Percentiles rank a stretch among this genome's conserved stretches.
Conservation (phyloP, 192 early-diverging fungal species). For the Gonapodya prolifera region DNA sequence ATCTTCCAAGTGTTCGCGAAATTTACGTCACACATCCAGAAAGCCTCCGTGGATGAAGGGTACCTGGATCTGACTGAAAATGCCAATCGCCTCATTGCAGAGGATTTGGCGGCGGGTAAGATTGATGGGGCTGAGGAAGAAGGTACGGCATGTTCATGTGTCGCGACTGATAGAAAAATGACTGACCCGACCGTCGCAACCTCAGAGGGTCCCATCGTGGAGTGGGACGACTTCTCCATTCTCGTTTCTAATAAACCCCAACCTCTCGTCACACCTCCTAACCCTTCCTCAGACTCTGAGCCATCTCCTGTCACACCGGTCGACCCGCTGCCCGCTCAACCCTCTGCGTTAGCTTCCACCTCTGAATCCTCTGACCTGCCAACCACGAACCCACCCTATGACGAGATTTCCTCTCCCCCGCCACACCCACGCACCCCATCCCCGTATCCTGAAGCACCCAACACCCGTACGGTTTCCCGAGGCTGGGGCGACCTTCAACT, state of each 20-base stretch:
- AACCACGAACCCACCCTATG: no score
- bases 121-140: background rate
- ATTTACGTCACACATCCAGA: slow-evolving; percentile 43
- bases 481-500: slow-evolving; percentile 73
- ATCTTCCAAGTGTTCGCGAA: slow-evolving; percentile 61
- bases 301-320: background rate
- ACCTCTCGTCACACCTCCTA: background rate
- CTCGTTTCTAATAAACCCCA: background rate
- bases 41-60: slow-evolving; percentile 75
- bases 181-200: no score
- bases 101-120: background rate
- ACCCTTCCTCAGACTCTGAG: background rate
- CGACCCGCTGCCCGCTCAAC: no score
- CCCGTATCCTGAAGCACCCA: no score
- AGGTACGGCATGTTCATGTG: background rate
- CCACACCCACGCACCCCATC: no score
- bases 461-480: no score
- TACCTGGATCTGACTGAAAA: slow-evolving; percentile 72
- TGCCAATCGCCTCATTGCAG: slow-evolving; percentile 31
- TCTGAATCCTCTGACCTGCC: no score
- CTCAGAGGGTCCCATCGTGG: background rate
- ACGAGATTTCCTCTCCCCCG: no score
- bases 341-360: no score
- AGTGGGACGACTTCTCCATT: background rate
- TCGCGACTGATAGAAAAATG: background rate